phyloP scores from a whole-genome alignment of 1,284 basidiomycete genomes.

The Ustilago cynodontis region DNA sequence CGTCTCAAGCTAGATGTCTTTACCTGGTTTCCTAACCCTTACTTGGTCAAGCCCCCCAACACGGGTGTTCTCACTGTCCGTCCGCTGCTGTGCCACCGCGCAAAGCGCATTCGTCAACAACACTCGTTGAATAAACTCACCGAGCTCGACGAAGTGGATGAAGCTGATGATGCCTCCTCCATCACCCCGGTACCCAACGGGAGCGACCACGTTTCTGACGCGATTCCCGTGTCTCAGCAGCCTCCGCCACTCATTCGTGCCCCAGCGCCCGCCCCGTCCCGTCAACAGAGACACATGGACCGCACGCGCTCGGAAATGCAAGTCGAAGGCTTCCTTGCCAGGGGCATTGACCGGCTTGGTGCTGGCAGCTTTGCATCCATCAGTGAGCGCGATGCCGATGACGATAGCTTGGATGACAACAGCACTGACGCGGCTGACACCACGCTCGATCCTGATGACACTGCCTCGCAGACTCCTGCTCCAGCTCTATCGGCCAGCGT shows the following conservation, averaged over 20 bases:
- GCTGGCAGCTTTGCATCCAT: slow-evolving; percentile 30
- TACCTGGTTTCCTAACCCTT: slow-evolving; percentile 65
- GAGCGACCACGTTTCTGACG: neutral
- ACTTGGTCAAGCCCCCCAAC: slow-evolving; percentile 45
- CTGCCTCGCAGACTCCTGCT: slow-evolving; percentile 5
- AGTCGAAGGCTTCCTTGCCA: slow-evolving; percentile 49
- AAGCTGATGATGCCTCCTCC: slow-evolving; percentile 29
- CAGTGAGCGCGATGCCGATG: slow-evolving; percentile 19
- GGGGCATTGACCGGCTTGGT: slow-evolving; percentile 41
- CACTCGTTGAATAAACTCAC: slow-evolving; percentile 18
- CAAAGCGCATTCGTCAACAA: slow-evolving; percentile 21
- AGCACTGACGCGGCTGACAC: slow-evolving; percentile 24
- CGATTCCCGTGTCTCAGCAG: slow-evolving; percentile 17
- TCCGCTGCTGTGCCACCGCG: slow-evolving; percentile 35
- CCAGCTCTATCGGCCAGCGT: neutral
- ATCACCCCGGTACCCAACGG: slow-evolving; percentile 29
- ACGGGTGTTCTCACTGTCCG: slow-evolving; percentile 38
- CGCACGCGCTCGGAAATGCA: slow-evolving; percentile 48
- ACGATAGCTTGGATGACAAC: slow-evolving; percentile 16
- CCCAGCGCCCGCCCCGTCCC: slow-evolving; percentile 12
- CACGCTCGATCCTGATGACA: slow-evolving; percentile 18
- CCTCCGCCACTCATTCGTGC: slow-evolving; percentile 44
- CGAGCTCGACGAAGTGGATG: slow-evolving; percentile 28
- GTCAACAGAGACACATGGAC: slow-evolving; percentile 29
- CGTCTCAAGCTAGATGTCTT: slow-evolving; percentile 61